Conservation (phyloP, 768 basidiomycete species). For the Pulveroboletus sp. region DNA sequence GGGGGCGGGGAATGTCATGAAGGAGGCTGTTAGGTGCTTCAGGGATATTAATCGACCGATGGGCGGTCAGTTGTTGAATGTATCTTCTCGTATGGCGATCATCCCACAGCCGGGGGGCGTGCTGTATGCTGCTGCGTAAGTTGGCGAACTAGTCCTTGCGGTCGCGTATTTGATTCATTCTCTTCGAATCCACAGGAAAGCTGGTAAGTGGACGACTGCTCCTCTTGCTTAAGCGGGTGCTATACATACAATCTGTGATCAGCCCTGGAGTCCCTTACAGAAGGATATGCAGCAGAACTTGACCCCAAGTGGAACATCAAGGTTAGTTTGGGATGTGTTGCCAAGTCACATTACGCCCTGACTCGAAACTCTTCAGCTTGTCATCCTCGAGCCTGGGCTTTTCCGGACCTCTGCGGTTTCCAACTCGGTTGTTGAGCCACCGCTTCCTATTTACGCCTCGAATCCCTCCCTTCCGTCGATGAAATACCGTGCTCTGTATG, state of each 20-base stretch:
- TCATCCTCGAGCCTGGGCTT: conserved; percentile 21
- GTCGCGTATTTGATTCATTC: neutral
- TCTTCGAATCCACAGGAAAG: conserved; percentile 11
- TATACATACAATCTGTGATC: neutral
- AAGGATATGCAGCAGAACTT: conserved; percentile 30
- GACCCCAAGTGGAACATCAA: conserved; percentile 38
- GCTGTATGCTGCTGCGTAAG: conserved; percentile 30
- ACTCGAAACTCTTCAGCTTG: conserved; percentile 11
- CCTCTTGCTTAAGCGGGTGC: too few species aligned
- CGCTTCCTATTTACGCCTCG: conserved; percentile 17
- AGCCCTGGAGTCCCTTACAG: conserved; percentile 34
- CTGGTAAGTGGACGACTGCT: conserved; percentile 8
- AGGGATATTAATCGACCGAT: conserved; percentile 35
- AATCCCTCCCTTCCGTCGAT: conserved; percentile 26
- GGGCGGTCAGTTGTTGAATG: conserved; percentile 35
- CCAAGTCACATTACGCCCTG: neutral
- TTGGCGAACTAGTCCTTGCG: neutral
- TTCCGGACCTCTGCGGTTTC: conserved; percentile 21
- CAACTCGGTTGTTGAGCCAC: conserved; percentile 10
- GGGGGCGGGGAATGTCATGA: conserved; percentile 32
- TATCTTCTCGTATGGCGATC: conserved; percentile 31
- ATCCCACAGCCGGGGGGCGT: conserved; percentile 13
- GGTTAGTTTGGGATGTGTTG: conserved; percentile 12
- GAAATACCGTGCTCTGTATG: conserved; percentile 19
- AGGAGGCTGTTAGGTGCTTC: conserved; percentile 34